phyloP scores from a whole-genome alignment of 2,329 filamentous ascomycete species.

The Pezicula radicicola region DNA sequence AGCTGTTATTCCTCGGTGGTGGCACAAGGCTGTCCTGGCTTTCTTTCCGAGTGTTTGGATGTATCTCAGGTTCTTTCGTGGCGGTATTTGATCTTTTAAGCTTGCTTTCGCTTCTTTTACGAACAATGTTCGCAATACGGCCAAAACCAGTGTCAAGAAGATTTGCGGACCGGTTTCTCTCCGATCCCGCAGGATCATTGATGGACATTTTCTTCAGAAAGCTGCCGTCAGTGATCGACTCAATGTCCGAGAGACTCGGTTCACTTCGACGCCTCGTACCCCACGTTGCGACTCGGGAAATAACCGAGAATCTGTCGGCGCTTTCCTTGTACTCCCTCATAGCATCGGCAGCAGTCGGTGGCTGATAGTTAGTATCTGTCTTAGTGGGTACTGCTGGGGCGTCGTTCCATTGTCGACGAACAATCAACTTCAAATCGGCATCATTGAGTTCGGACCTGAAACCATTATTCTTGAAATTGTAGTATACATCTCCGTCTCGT shows the following conservation, averaged over 20 bases:
- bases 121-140: slow-evolving; percentile 24
- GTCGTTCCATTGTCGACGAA: slow-evolving; percentile 31
- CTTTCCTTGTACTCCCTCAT: slow-evolving; percentile 41
- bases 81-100: slow-evolving; percentile 26
- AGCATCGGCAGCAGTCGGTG: slow-evolving; percentile 44
- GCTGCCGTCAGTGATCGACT: slow-evolving; percentile 56
- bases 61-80: slow-evolving; percentile 21
- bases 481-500: slow-evolving; percentile 28
- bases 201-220: slow-evolving; percentile 62
- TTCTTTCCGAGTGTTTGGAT: slow-evolving; percentile 29
- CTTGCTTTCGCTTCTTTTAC: slow-evolving; percentile 26
- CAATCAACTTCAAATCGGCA: slow-evolving; percentile 22
- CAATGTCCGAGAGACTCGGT: slow-evolving; percentile 54
- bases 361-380: slow-evolving; percentile 36
- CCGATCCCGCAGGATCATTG: slow-evolving; percentile 38
- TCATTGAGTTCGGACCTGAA: slow-evolving; percentile 13
- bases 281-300: slow-evolving; percentile 65
- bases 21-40: slow-evolving; percentile 40
- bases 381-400: slow-evolving; percentile 30
- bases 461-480: slow-evolving; percentile 14
- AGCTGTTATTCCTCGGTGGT: slow-evolving; percentile 48
- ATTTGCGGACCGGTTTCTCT: slow-evolving; percentile 45
- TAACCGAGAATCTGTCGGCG: slow-evolving; percentile 49
- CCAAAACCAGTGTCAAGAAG: slow-evolving; percentile 43
- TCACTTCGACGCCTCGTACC: slow-evolving; percentile 66